phyloP scores from a whole-genome alignment of 208 protist genomes.

The Trypanosoma congolense region DNA sequence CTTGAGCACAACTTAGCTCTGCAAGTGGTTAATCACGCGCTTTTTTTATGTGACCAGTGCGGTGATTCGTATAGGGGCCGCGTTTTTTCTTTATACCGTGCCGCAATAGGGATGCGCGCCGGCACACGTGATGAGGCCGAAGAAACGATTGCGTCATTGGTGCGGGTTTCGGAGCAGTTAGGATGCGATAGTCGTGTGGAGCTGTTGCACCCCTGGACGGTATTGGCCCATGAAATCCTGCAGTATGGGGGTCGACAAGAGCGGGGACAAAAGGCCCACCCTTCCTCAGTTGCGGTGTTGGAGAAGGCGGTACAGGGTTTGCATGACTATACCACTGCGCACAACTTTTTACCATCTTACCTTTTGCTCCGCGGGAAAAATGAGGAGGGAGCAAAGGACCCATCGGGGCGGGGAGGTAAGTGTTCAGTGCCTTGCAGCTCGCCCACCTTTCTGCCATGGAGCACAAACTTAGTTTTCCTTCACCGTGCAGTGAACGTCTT shows the following conservation, averaged over 20 bases:
- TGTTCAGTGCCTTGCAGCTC: too few relatives aligned
- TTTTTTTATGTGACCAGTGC: conserved; percentile 38
- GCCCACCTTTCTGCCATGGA: conserved; percentile 11
- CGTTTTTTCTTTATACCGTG: conserved; percentile 42
- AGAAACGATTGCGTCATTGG: conserved; percentile 19
- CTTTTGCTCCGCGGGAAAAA: not conserved
- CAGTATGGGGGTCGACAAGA: conserved; percentile 1
- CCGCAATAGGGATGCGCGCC: conserved; percentile 22
- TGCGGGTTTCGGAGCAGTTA: conserved; percentile 13
- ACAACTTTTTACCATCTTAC: conserved; percentile 5
- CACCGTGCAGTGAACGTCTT: conserved; percentile 20
- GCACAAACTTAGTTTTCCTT: conserved; percentile 14
- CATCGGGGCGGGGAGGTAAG: not conserved
- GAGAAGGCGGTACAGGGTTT: conserved; percentile 9
- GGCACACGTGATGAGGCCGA: conserved; percentile 16
- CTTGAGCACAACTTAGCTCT: conserved; percentile 27
- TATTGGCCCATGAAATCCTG: conserved; percentile 26
- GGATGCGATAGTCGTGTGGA: conserved; percentile 21
- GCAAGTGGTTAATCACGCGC: conserved; percentile 28
- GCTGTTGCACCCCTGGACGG: conserved; percentile 26
- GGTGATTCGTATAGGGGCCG: conserved; percentile 41
- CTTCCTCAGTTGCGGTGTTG: not conserved
- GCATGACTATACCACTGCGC: conserved; percentile 16
- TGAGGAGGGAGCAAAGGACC: not conserved
- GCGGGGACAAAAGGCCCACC: conserved; percentile 1